A percentile compares a stretch with the other conserved stretches of the same genome.
These are phyloP conservation scores for Colletotrichum chlorophyti DNA, from an alignment of 2,329 filamentous ascomycete genomes.

Conservation along the genomic window DNA sequence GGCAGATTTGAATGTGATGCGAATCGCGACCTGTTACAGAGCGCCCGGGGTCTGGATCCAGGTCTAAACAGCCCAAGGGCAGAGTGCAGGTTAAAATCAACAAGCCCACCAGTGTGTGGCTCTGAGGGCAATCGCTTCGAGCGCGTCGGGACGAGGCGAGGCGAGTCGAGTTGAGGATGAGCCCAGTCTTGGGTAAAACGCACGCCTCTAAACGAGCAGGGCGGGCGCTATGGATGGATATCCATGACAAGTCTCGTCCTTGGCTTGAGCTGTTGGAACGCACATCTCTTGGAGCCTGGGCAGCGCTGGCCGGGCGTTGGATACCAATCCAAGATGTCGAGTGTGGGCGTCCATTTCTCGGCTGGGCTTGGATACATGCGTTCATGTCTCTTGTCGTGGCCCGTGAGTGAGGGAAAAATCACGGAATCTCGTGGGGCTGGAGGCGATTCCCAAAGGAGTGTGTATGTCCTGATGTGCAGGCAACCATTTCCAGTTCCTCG, in stretches of 20 bases:
- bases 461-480: slow-evolving; percentile 22
- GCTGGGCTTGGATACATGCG: background rate
- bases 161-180: background rate
- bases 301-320: too few species aligned
- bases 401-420: slow-evolving; percentile 14
- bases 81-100: too few species aligned
- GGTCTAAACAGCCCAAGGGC: too few species aligned
- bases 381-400: background rate
- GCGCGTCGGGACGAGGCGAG: background rate
- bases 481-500: slow-evolving; percentile 29
- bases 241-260: slow-evolving; percentile 4
- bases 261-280: background rate
- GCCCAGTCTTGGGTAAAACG: background rate
- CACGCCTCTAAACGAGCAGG: background rate
- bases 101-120: too few species aligned
- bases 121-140: slow-evolving; percentile 5
- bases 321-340: too few species aligned
- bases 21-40: slow-evolving; percentile 3
- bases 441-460: slow-evolving; percentile 19
- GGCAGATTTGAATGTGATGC: slow-evolving; percentile 12
- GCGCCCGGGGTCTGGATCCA: background rate
- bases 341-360: background rate
- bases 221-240: slow-evolving; percentile 5
- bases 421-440: slow-evolving; percentile 15
- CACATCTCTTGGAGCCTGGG: background rate